Percentiles rank a stretch among this genome's conserved stretches.
Conservation (phyloP, 495 filamentous ascomycete genomes). For the Penicillium verhagenii region DNA sequence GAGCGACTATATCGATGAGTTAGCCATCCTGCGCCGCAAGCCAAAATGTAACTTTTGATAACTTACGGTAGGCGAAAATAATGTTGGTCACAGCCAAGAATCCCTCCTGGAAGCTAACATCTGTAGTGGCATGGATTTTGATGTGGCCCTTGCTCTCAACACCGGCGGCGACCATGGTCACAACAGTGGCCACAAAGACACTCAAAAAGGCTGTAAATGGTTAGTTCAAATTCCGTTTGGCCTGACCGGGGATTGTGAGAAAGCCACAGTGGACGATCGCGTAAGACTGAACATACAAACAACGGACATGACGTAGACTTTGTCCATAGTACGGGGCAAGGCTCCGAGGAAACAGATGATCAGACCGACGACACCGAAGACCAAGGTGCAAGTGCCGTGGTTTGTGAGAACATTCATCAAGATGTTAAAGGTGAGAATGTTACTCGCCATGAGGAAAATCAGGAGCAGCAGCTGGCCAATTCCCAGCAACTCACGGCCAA, state of each 20-base stretch:
- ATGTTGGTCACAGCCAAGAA: conserved; percentile 38
- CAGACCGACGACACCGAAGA: conserved; percentile 64
- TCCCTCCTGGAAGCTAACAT: conserved; percentile 25
- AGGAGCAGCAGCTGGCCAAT: conserved; percentile 63
- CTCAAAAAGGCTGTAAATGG: conserved; percentile 51
- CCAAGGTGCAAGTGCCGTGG: conserved; percentile 64
- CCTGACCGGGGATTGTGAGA: not conserved
- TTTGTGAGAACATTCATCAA: conserved; percentile 64
- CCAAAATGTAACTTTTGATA: too few relatives aligned
- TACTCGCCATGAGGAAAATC: conserved; percentile 71
- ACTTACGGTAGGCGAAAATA: conserved; percentile 39
- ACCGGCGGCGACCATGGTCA: conserved; percentile 68
- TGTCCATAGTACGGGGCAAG: conserved; percentile 63
- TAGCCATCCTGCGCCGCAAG: not conserved
- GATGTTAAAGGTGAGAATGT: conserved; percentile 65
- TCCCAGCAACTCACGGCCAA: conserved; percentile 63
- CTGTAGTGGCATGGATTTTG: conserved; percentile 15
- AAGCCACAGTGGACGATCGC: not conserved
- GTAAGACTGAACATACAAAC: conserved; percentile 34
- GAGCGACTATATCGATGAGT: conserved; percentile 45
- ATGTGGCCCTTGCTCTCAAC: conserved; percentile 32
- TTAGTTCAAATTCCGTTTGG: not conserved
- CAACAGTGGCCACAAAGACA: conserved; percentile 63
- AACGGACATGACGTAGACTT: conserved; percentile 59
- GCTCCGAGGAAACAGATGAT: conserved; percentile 61